Conservation (phyloP, 257 asterid genomes). For the Nicotiana undulata region DNA sequence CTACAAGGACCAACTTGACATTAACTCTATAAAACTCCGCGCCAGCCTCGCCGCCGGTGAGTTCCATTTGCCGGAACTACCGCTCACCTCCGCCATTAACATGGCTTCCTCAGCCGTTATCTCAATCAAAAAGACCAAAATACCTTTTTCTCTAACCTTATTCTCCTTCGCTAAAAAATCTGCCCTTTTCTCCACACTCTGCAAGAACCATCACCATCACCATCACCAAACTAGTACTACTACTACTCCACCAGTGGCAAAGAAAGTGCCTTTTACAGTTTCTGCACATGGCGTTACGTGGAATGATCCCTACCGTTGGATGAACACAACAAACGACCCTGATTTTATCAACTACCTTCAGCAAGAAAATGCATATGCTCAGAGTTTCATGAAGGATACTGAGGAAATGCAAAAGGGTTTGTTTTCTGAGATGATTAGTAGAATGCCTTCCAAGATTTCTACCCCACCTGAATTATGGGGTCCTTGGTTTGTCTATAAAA, state of each 20-base stretch:
- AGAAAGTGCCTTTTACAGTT: slow-evolving; percentile 59
- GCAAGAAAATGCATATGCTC: slow-evolving; percentile 68
- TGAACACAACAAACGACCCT: slow-evolving; percentile 64
- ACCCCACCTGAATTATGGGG: slow-evolving; percentile 93
- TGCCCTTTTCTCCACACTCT: slow-evolving; percentile 42
- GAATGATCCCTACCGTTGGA: slow-evolving; percentile 88
- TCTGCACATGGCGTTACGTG: slow-evolving; percentile 56
- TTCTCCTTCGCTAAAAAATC: slow-evolving; percentile 16
- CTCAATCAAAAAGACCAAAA: slow-evolving; percentile 14
- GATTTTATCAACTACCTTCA: slow-evolving; percentile 60
- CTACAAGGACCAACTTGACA: not conserved
- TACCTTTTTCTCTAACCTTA: slow-evolving; percentile 13
- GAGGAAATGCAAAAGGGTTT: slow-evolving; percentile 40
- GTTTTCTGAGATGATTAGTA: slow-evolving; percentile 64
- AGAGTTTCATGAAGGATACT: slow-evolving; percentile 68
- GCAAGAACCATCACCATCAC: slow-evolving; percentile 28
- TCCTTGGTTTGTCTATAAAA: slow-evolving; percentile 40
- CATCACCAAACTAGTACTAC: slow-evolving; percentile 4
- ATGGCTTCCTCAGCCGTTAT: slow-evolving; percentile 17
- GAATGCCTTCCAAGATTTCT: slow-evolving; percentile 61
- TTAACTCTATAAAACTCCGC: not conserved
- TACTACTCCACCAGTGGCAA: slow-evolving; percentile 45
- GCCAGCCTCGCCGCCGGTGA: not conserved
- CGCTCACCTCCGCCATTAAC: not conserved
- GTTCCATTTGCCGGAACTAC: not conserved